phyloP scores from a whole-genome alignment of 306 rosid species.

The Medicago truncatula region MtrunA17r5.0-ANR NC_053046.1:38431501-38432000 shows the following conservation, averaged over 20 bases:
- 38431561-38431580: constrained; percentile 71
- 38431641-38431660: background rate
- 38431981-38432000: no score
- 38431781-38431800: constrained; percentile 54
- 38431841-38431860: no score
- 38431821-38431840: background rate
- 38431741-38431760: constrained; percentile 77
- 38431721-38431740: constrained; percentile 61
- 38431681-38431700: constrained; percentile 2
- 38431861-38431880: background rate
- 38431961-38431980: no score
- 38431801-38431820: background rate
- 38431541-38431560: constrained; percentile 65
- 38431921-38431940: background rate
- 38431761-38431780: constrained; percentile 97
- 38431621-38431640: background rate
- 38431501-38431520: background rate
- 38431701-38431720: constrained; percentile 78
- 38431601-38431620: background rate
- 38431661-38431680: constrained; percentile 18
- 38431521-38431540: background rate
- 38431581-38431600: constrained; percentile 56
- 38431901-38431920: background rate
- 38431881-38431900: background rate
- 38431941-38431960: no score